Base-by-base conservation (phyloP, 2,329 filamentous ascomycete genomes). In the Colletotrichum cuscutae region DNA sequence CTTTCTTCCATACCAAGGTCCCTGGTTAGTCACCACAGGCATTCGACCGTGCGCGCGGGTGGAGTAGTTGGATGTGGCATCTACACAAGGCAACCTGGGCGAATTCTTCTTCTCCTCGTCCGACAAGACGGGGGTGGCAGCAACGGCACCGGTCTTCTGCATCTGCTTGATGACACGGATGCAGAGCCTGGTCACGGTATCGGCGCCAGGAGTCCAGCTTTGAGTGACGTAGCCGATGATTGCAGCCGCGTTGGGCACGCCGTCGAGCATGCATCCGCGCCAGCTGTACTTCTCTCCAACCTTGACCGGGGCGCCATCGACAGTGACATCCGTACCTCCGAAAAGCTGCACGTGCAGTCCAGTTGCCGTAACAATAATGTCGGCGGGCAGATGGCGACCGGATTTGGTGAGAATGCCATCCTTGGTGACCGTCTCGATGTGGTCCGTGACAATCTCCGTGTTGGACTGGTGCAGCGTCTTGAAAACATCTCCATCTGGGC, bases 281-380 rank as follows among this genome's bases (percentile, higher is more conserved):
- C 91, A 94, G 13, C 89, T 79, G 78, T 88, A 92, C 64, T 88
- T 88, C 3, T 86, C 79, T 1, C 83, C 78, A 1, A 88, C 71
- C 5, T 87, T 79, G 66, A 92, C 78, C 0, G 80, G 81, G 6
- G 84, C 77, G 22, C 88, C 88, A 77, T 94, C 90, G 2, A 93
- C 84, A 2, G 80, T 78, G 3, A 92, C 77, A 2, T 81, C 79
- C 1, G 89, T 82, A 35, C 87, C 87, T 24, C 89, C 89, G 1
- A 89, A 85, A 19, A 93, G 80, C 42, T 86, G 83, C 56, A 94
- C 81, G 74, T 90, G 88, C 0, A 94, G 83, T 0, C 92, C 92
- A 0, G 92, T 94, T 0, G 92, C 92, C 0, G 91, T 93, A 74
- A 94, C 82, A 75, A 94, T 93, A 71, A 93, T 88, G 78, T 94